These are phyloP conservation scores for Chenopodium quinoa DNA, from an alignment of 148 eudicot species.

Conservation along the genomic window DNA sequence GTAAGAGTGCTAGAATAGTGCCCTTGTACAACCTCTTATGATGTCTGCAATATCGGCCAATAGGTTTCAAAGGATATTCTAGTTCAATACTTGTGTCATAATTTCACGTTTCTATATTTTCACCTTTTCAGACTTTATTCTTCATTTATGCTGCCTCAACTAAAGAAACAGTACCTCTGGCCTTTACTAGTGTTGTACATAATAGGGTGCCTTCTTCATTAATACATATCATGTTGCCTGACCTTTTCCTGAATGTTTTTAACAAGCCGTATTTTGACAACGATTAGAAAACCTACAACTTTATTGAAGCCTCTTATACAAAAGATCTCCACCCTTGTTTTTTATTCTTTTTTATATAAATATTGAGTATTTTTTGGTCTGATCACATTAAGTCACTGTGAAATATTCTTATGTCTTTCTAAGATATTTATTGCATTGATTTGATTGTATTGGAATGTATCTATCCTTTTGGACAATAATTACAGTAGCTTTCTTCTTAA, in stretches of 20 bases:
- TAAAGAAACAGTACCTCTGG: not conserved
- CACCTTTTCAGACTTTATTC: no score
- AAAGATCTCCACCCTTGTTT: not conserved
- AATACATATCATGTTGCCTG: no score
- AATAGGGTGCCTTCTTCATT: no score
- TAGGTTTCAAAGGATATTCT: not conserved
- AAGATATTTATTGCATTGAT: not conserved
- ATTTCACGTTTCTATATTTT: no score
- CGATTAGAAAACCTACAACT: not conserved
- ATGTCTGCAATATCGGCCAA: not conserved
- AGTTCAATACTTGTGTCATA: not conserved
- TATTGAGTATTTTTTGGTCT: no score
- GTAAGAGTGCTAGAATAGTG: no score
- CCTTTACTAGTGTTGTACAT: no score
- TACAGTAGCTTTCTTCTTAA: not conserved
- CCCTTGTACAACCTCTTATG: not conserved
- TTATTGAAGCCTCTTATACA: not conserved
- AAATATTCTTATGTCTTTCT: not conserved
- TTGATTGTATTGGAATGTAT: not conserved
- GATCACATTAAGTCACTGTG: not conserved
- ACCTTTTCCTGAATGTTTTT: not conserved
- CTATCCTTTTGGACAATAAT: not conserved
- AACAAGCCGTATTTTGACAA: not conserved
- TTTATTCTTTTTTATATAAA: no score
- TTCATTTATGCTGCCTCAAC: no score